Evolutionary conservation across 345 rosid species (phyloP).

Genomic region (Salix koriyanagi): DNA sequence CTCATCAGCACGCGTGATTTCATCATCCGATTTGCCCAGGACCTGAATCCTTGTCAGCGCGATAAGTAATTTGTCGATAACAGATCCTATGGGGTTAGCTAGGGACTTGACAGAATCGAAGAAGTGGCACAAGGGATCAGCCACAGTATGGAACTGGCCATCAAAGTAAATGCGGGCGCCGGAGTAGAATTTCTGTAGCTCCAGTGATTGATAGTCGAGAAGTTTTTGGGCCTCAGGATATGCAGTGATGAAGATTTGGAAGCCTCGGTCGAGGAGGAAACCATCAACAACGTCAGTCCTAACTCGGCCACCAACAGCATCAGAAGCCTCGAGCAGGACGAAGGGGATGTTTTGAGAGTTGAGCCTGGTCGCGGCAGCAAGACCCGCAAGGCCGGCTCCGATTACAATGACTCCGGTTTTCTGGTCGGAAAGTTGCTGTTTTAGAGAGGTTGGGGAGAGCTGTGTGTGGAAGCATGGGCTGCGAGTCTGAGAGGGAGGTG

Average conservation of each 20-base stretch:
- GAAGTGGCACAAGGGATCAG: slow-evolving; percentile 84
- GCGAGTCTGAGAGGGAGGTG: slow-evolving; percentile 10
- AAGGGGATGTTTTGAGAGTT: slow-evolving; percentile 53
- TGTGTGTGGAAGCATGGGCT: slow-evolving; percentile 11
- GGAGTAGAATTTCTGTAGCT: slow-evolving; percentile 66
- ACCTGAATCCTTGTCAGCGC: slow-evolving; percentile 58
- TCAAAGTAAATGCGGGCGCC: slow-evolving; percentile 65
- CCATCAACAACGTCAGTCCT: slow-evolving; percentile 79
- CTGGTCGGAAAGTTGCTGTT: not conserved
- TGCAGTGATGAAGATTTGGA: slow-evolving; percentile 94
- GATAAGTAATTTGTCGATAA: slow-evolving; percentile 67
- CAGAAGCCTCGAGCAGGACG: slow-evolving; percentile 74
- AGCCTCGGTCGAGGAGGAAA: slow-evolving; percentile 82
- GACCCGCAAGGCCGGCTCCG: slow-evolving; percentile 87
- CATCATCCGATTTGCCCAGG: slow-evolving; percentile 51
- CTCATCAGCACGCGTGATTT: slow-evolving; percentile 46
- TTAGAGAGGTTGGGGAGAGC: slow-evolving; percentile 11
- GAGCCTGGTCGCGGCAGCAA: slow-evolving; percentile 79
- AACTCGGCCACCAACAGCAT: slow-evolving; percentile 84
- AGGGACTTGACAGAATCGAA: slow-evolving; percentile 59
- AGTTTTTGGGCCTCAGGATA: slow-evolving; percentile 84
- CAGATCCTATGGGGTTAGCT: slow-evolving; percentile 73
- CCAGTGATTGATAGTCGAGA: slow-evolving; percentile 53
- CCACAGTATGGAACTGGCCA: slow-evolving; percentile 69
- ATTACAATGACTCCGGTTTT: slow-evolving; percentile 53